phyloP scores from a whole-genome alignment of 169 alveolate species.

The Plasmodium gonderi region DNA sequence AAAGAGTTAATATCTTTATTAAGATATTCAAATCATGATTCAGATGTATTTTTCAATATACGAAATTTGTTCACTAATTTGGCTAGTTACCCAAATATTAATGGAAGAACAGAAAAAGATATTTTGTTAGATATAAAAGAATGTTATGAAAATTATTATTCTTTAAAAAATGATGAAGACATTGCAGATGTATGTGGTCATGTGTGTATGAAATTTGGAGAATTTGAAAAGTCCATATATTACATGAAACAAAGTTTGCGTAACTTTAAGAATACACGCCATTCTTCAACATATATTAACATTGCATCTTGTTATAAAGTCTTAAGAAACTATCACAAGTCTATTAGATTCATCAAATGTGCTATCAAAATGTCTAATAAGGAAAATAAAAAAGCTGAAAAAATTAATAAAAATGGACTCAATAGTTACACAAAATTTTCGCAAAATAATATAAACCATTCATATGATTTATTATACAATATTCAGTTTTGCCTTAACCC shows the following conservation, averaged over 20 bases:
- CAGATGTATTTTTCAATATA: slow-evolving; percentile 81
- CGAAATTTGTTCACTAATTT: slow-evolving; percentile 72
- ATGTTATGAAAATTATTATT: slow-evolving; percentile 79
- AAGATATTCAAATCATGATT: slow-evolving; percentile 83
- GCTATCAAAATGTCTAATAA: slow-evolving; percentile 46
- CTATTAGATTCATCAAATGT: slow-evolving; percentile 36
- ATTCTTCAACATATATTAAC: slow-evolving; percentile 71
- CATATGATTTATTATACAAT: slow-evolving; percentile 49
- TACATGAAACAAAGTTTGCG: slow-evolving; percentile 79
- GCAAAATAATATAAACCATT: not conserved
- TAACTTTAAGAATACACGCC: slow-evolving; percentile 40
- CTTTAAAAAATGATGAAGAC: slow-evolving; percentile 80
- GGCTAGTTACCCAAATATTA: slow-evolving; percentile 77
- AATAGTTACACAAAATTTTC: not conserved
- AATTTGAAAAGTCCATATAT: slow-evolving; percentile 77
- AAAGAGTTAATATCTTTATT: slow-evolving; percentile 78
- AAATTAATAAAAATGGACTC: too few relatives aligned
- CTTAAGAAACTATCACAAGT: slow-evolving; percentile 45
- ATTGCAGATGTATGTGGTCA: slow-evolving; percentile 84
- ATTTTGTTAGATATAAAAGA: slow-evolving; percentile 76
- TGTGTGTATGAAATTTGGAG: slow-evolving; percentile 84
- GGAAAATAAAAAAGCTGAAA: slow-evolving; percentile 21
- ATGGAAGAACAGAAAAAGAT: slow-evolving; percentile 83
- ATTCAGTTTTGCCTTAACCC: slow-evolving; percentile 68
- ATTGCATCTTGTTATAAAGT: slow-evolving; percentile 71